Evolutionary conservation across 2,329 filamentous ascomycete genomes (phyloP).

Genomic region (Neonectria faginata): DNA sequence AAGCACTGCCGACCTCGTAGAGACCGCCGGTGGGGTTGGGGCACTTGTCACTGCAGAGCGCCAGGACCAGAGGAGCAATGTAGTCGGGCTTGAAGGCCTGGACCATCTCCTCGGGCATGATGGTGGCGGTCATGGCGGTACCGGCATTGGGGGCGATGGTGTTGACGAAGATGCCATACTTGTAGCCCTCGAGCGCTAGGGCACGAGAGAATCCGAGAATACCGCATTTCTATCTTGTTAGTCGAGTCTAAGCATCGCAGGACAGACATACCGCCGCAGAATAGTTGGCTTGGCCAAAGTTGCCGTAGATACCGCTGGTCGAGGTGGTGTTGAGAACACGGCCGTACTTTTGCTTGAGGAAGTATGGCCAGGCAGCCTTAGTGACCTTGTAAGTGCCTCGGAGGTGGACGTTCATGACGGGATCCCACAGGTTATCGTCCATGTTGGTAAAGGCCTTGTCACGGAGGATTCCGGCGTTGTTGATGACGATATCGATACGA

Average conservation of each 20-base stretch:
- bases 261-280: constrained; percentile 77
- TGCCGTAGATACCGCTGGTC: constrained; percentile 97
- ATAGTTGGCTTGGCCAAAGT: constrained; percentile 99
- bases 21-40: constrained; percentile 87
- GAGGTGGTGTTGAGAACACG: constrained; percentile 97
- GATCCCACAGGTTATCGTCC: constrained; percentile 93
- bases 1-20: constrained; percentile 95
- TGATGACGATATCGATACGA: constrained; percentile 93
- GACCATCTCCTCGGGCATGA: constrained; percentile 96
- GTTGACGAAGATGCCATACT: constrained; percentile 99
- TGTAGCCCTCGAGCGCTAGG: constrained; percentile 90
- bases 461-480: constrained; percentile 97
- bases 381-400: constrained; percentile 96
- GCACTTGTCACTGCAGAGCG: constrained; percentile 86
- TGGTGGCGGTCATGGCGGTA: constrained; percentile 92
- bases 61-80: constrained; percentile 91
- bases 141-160: constrained; percentile 98
- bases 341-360: constrained; percentile 99
- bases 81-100: constrained; percentile 99
- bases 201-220: constrained; percentile 96
- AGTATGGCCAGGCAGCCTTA: constrained; percentile 97
- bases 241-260: constrained; percentile 15
- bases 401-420: constrained; percentile 91
- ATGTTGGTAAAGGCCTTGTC: constrained; percentile 99
- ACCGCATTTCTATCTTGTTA: constrained; percentile 76